Base-by-base conservation (phyloP, 202 grass and related monocot species). In the Panicum virgatum region DNA sequence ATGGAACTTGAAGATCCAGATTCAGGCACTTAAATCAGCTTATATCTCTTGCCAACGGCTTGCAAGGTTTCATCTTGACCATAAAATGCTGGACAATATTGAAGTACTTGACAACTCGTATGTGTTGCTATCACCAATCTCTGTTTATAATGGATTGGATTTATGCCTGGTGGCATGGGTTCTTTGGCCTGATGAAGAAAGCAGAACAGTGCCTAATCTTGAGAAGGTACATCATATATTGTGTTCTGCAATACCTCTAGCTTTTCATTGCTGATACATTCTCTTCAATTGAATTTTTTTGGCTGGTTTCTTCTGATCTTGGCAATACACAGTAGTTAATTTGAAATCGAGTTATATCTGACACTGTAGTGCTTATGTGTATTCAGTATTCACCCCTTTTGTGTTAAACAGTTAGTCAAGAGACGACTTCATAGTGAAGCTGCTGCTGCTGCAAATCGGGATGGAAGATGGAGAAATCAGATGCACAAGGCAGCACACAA, bases 391-490 rank as follows among this genome's bases (percentile, higher is more conserved):
- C n/a, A n/a, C n/a, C 26, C 12, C 58, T 75, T 67, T 39, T 86
- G 6, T 89, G 45, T 71, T 83, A 66, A 66, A 65, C 79, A 94
- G 95, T 82, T 94, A 75, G 92, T 93, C 27, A 98, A 98, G 82
- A 94, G 85, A 83, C 76, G 95, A 52, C 80, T 98, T 84, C 90
- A 81, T 37, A 89, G 76, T 86, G 88, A 93, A 60, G 86, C 82
- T 67, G 72, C 80, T n/a, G 90, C 92, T 75, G 86, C 86, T 74
- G 92, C 92, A 62, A 91, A 82, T 87, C 89, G 95, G 54, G 95
- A 98, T 84, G 95, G 95, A 69, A 86, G 95, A 79, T 98, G 95
- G 95, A 91, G 82, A 87, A 98, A 93, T 87, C 95, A 94, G 68
- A 98, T 94, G 92, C 88, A 90, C 76, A 94, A 94, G 82, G 90